Conservation (phyloP, 352 stramenopile genomes). For the Aphanomyces euteiches region DNA sequence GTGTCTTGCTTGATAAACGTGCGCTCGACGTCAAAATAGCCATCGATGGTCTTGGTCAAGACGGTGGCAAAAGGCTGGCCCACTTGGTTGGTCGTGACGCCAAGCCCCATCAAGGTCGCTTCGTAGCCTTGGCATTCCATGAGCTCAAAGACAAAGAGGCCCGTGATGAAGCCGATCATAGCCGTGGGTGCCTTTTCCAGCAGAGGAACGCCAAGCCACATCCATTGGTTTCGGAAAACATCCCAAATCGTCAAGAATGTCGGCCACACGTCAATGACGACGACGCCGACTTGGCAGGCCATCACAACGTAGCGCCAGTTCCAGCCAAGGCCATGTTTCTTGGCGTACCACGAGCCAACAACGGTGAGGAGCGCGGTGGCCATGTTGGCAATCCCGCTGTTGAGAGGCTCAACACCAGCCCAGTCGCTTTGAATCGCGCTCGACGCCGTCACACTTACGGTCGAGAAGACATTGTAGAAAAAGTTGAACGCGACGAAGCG, state of each 20-base stretch:
- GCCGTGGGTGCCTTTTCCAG: conserved; percentile 46
- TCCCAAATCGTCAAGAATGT: conserved; percentile 53
- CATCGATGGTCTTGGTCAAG: conserved; percentile 51
- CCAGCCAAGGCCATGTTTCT: conserved; percentile 37
- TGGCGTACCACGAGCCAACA: no score
- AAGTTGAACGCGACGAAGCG: conserved; percentile 49
- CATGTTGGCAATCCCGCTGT: conserved; percentile 41
- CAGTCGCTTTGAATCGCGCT: conserved; percentile 45
- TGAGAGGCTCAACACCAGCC: conserved; percentile 43
- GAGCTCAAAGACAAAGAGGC: conserved; percentile 48
- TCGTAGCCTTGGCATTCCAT: conserved; percentile 17
- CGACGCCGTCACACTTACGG: conserved; percentile 43
- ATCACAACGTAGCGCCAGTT: conserved; percentile 50
- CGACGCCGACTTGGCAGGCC: conserved; percentile 39
- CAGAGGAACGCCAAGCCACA: conserved; percentile 54
- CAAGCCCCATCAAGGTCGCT: conserved; percentile 10
- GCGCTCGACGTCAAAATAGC: conserved; percentile 47
- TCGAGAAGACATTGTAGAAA: conserved; percentile 44
- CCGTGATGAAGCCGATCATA: conserved; percentile 49
- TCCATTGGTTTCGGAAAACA: conserved; percentile 50
- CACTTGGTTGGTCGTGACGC: background rate
- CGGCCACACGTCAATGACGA: conserved; percentile 43
- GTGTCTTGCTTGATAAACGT: conserved; percentile 40
- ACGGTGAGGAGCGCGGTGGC: conserved; percentile 37
- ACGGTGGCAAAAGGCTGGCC: conserved; percentile 28